Conservation (phyloP, 345 rosid species). For the Eutrema yunnanense region DNA sequence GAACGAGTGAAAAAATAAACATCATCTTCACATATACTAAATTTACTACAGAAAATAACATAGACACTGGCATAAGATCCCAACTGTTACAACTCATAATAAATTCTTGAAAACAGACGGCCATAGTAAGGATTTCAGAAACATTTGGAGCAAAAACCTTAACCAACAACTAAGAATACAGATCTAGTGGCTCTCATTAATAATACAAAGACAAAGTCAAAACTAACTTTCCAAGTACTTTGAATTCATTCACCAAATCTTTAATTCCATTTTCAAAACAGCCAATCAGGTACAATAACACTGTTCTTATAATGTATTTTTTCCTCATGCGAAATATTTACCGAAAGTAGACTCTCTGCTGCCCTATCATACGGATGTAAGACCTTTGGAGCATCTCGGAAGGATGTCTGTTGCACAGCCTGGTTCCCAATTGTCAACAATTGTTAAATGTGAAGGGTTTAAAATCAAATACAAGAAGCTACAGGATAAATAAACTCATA, state of each 20-base stretch:
- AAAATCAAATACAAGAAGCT: background rate
- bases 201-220: background rate
- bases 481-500: background rate
- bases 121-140: background rate
- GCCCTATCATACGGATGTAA: slow-evolving; percentile 83
- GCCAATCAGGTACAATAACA: background rate
- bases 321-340: slow-evolving; percentile 27
- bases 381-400: slow-evolving; percentile 58
- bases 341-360: slow-evolving; percentile 81
- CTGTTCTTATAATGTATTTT: background rate
- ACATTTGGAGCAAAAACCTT: background rate
- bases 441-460: background rate
- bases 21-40: background rate
- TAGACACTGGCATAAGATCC: background rate
- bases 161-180: background rate
- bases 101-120: background rate
- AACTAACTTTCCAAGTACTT: background rate
- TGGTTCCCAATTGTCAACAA: slow-evolving; percentile 38
- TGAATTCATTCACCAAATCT: background rate
- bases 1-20: background rate
- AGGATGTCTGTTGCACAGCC: slow-evolving; percentile 33
- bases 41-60: background rate
- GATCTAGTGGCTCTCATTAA: background rate
- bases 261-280: background rate
- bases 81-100: background rate